These are phyloP conservation scores for Corymbia citriodora DNA, from an alignment of 441 rosid species.

Conservation along the genomic window DNA sequence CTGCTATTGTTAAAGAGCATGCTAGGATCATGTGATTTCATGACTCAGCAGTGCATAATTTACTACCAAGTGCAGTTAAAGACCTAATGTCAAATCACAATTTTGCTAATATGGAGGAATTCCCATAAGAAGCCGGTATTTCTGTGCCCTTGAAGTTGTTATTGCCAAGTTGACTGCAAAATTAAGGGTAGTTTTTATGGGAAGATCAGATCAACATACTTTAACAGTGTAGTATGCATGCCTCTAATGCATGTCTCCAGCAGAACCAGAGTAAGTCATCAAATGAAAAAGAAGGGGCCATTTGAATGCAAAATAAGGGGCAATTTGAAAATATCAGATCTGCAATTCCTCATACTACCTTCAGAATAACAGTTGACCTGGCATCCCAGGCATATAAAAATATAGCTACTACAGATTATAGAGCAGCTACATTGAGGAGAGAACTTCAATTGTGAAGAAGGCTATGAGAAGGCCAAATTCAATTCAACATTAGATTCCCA, in stretches of 20 bases:
- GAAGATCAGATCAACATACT: neutral
- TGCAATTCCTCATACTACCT: neutral
- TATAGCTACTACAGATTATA: neutral
- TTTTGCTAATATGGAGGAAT: neutral
- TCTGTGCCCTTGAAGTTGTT: neutral
- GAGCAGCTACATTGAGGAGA: neutral
- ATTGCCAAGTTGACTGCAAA: neutral
- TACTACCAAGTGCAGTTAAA: neutral
- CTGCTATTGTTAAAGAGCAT: neutral
- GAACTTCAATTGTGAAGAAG: neutral
- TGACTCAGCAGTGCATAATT: neutral
- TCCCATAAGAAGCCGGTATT: neutral
- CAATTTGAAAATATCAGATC: neutral
- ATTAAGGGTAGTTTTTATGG: neutral
- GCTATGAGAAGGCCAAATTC: neutral
- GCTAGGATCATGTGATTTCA: neutral
- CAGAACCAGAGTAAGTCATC: neutral
- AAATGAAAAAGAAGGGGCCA: neutral
- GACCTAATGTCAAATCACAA: neutral
- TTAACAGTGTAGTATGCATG: neutral
- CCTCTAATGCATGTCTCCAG: neutral
- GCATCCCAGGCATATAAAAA: neutral
- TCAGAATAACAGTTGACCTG: neutral
- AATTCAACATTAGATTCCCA: no score
- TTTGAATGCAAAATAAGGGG: neutral